Evolutionary conservation across 1,284 basidiomycete species (phyloP).

Genomic region (Anthracocystis setariae): DNA sequence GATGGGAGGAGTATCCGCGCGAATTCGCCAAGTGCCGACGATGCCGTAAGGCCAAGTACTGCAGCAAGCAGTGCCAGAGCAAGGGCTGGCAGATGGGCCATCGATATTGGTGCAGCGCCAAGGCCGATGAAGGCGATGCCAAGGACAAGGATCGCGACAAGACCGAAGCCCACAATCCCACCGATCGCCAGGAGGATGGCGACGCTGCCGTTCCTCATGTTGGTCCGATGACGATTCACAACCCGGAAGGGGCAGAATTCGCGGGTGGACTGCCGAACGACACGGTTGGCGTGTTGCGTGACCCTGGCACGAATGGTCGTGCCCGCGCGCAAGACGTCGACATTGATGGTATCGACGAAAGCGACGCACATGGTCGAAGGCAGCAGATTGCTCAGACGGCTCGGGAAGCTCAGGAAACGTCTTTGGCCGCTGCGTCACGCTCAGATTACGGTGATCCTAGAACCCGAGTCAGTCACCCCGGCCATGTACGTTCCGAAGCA

Average conservation of each 20-base stretch:
- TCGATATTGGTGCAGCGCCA: constrained; percentile 73
- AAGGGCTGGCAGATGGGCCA: constrained; percentile 97
- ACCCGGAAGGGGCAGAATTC: constrained; percentile 13
- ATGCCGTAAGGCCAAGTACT: constrained; percentile 98
- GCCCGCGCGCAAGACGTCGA: constrained; percentile 12
- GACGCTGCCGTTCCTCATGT: constrained; percentile 22
- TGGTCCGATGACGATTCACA: constrained; percentile 13
- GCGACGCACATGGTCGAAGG: constrained; percentile 5
- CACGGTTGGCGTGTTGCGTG: constrained; percentile 8
- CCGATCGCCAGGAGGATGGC: constrained; percentile 21
- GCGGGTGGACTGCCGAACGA: constrained; percentile 13
- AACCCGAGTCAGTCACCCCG: background rate
- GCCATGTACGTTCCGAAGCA: constrained; percentile 1
- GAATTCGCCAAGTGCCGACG: constrained; percentile 97
- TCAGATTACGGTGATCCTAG: no score
- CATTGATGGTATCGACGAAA: constrained; percentile 17
- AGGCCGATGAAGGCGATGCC: constrained; percentile 57
- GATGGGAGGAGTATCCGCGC: constrained; percentile 90
- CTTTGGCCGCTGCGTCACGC: background rate
- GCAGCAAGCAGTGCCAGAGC: constrained; percentile 96
- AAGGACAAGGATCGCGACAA: constrained; percentile 49
- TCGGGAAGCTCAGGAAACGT: background rate
- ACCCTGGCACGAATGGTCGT: constrained; percentile 8
- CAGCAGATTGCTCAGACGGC: constrained; percentile 6
- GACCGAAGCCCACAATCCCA: constrained; percentile 15